Base-by-base conservation (phyloP, 148 eudicot species). In the Suaeda aralocaspica region DNA sequence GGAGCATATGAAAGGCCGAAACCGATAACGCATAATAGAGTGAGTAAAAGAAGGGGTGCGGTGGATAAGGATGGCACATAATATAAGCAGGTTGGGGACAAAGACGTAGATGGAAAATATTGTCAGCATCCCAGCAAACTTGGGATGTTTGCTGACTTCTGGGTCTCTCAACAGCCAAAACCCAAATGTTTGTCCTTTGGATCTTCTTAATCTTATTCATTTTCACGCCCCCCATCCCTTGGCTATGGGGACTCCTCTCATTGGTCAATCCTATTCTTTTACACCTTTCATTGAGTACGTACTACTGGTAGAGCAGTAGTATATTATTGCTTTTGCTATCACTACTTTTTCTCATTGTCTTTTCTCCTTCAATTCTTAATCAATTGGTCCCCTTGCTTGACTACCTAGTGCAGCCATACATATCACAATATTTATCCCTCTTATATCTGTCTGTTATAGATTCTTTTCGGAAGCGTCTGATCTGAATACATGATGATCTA, bases 31-130 rank as follows among this genome's bases (percentile, higher is more conserved):
- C 8, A 36, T 36, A 36, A 36, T 36, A 36, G 41, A 36, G 41
- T 4, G 41, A 36, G 41, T 3, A 49, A 2, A 49, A 52, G 24
- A 22, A 5, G 2, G 22, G 30, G 36, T 41, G 34, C 1, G 65
- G 52, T 6, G 67, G 71, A 76, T 76, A 66, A 76, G 75, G 24
- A 34, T 58, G 60, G 58, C 71, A 76, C 79, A 49, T 59, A 13
- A 76, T 75, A 49, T 59, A 13, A 11, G 51, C 15, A 24, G 22
- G 74, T 70, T 41, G 57, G 65, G 14, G 71, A 76, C 64, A 36
- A 19, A 45, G 3, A 33, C 25, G 15, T 14, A 12, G 0, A 46
- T 0, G 14, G 3, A 46, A 46, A 12, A 46, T 14, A 46, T 22
- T 16, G 42, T 59, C 22, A 6, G 42, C 33, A 39, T 39, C 45